phyloP scores from a whole-genome alignment of 495 filamentous ascomycete genomes.

The Chlorociboria aeruginascens region DNA sequence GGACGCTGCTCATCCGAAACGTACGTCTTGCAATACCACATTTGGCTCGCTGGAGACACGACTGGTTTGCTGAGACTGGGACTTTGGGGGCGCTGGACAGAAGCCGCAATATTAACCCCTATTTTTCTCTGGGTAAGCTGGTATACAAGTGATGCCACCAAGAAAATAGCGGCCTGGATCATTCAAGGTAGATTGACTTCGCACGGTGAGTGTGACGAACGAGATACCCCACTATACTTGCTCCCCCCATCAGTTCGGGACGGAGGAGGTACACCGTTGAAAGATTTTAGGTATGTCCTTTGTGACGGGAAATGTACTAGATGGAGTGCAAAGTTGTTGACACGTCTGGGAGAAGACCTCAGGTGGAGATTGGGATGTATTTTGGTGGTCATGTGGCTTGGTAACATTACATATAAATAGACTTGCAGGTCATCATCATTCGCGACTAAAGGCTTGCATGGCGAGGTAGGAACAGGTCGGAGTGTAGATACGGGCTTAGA shows the following conservation, averaged over 20 bases:
- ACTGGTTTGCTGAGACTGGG: constrained; percentile 40
- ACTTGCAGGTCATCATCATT: no score
- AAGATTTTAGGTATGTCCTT: constrained; percentile 6
- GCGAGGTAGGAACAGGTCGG: no score
- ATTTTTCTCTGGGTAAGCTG: constrained; percentile 32
- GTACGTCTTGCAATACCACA: constrained; percentile 48
- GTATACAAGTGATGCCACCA: constrained; percentile 24
- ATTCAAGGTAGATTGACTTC: constrained; percentile 17
- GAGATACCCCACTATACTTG: not conserved
- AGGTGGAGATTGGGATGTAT: constrained; percentile 19
- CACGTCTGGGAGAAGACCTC: constrained; percentile 8
- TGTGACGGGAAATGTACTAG: not conserved
- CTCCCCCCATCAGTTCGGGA: not conserved
- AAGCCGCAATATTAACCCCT: constrained; percentile 26
- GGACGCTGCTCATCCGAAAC: constrained; percentile 45
- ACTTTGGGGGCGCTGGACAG: constrained; percentile 23
- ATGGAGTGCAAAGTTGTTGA: not conserved
- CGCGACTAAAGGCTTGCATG: no score
- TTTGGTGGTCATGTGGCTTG: constrained; percentile 20
- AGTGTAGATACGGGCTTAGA: no score
- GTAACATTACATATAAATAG: constrained; percentile 10
- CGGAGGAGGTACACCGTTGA: not conserved
- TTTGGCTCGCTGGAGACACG: constrained; percentile 49
- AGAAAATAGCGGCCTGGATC: constrained; percentile 28
- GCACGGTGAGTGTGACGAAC: not conserved